A percentile compares a stretch with the other conserved stretches of the same genome.
These are phyloP conservation scores for Cyclostephanos invisitatus DNA, from an alignment of 108 stramenopile species.

Conservation along the genomic window DNA sequence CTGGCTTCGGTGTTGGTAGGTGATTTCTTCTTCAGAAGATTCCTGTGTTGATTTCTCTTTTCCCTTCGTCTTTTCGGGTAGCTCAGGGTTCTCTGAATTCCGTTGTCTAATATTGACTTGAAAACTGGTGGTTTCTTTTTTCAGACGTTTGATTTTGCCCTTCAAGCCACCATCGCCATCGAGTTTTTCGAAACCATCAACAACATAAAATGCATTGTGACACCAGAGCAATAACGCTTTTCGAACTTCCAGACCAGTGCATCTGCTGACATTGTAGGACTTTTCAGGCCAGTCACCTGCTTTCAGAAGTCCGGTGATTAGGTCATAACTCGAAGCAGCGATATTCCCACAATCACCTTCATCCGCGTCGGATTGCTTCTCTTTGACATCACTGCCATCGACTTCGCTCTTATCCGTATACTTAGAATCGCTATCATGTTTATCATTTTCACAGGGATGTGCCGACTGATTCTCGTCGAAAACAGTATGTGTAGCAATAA, in stretches of 20 bases:
- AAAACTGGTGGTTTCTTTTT: conserved; percentile 76
- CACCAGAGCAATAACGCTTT: conserved; percentile 86
- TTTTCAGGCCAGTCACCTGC: conserved; percentile 87
- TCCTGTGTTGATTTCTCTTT: conserved; percentile 45
- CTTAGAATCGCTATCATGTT: conserved; percentile 16
- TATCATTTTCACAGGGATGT: conserved; percentile 25
- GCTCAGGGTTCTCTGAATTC: conserved; percentile 36
- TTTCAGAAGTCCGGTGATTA: conserved; percentile 82
- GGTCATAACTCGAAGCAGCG: conserved; percentile 78
- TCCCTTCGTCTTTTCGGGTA: conserved; percentile 42
- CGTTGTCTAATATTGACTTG: conserved; percentile 71
- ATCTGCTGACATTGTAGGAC: conserved; percentile 84
- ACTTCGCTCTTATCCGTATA: conserved; percentile 30
- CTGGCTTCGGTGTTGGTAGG: conserved; percentile 86
- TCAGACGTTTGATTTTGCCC: conserved; percentile 78
- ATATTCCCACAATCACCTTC: conserved; percentile 41
- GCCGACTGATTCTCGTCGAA: conserved; percentile 24
- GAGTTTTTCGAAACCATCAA: conserved; percentile 88
- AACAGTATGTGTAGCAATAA: conserved; percentile 11
- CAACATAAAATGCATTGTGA: conserved; percentile 78
- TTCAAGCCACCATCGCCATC: conserved; percentile 84
- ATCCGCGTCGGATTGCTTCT: conserved; percentile 29
- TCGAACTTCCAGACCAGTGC: conserved; percentile 87
- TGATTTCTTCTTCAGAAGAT: conserved; percentile 63
- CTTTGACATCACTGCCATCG: conserved; percentile 30